phyloP scores from a whole-genome alignment of 2,329 filamentous ascomycete genomes.

The Penicillium decumbens region DNA sequence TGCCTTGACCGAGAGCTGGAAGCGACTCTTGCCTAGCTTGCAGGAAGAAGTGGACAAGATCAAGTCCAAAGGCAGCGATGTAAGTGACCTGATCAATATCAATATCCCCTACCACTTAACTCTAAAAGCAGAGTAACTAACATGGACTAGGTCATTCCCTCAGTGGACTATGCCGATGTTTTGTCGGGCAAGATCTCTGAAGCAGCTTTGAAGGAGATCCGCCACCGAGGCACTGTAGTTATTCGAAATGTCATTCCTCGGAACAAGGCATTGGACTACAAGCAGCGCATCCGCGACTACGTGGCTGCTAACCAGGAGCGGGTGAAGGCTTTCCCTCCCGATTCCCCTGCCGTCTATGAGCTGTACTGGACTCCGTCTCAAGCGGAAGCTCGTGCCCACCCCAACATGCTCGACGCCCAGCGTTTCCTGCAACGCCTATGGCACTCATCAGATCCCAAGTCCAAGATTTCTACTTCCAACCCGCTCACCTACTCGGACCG shows the following conservation, averaged over 20 bases:
- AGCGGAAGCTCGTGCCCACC: constrained; percentile 62
- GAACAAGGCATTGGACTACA: constrained; percentile 60
- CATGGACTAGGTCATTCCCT: constrained; percentile 37
- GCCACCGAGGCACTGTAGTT: constrained; percentile 58
- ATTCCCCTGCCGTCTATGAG: constrained; percentile 67
- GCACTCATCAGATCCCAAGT: constrained; percentile 51
- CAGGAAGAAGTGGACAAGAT: constrained; percentile 41
- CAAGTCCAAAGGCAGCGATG: constrained; percentile 38
- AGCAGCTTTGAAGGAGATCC: constrained; percentile 48
- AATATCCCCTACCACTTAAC: not conserved
- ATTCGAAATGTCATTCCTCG: constrained; percentile 62
- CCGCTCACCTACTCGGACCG: constrained; percentile 67
- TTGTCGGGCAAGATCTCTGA: constrained; percentile 34
- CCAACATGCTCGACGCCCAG: constrained; percentile 59
- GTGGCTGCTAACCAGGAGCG: constrained; percentile 54
- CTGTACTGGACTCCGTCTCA: constrained; percentile 71
- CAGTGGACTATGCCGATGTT: constrained; percentile 41
- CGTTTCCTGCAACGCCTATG: constrained; percentile 60
- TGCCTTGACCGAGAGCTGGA: constrained; percentile 40
- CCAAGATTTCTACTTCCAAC: constrained; percentile 50
- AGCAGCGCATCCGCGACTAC: constrained; percentile 62
- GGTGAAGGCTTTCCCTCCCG: constrained; percentile 58
- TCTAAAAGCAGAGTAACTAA: constrained; percentile 2
- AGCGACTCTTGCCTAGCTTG: constrained; percentile 39
- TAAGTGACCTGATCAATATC: constrained; percentile 19